Evolutionary conservation across 306 rosid species (phyloP).

Genomic region (Quercus ilex): DNA sequence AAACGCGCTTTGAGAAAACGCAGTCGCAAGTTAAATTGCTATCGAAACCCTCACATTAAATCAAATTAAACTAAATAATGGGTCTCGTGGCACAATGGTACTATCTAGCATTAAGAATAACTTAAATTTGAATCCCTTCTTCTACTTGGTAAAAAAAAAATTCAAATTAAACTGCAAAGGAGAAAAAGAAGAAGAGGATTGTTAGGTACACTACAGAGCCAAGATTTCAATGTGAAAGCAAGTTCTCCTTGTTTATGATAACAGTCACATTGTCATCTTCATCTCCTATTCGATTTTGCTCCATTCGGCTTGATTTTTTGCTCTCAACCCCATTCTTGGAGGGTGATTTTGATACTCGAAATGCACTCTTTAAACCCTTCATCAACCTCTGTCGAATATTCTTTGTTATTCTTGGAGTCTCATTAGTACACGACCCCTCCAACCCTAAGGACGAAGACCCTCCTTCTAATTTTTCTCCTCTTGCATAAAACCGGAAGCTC

Average conservation of each 20-base stretch:
- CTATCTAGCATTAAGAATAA: too few relatives aligned
- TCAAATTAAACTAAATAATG: too few relatives aligned
- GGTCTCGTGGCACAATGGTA: too few relatives aligned
- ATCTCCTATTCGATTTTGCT: conserved; percentile 1
- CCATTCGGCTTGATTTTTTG: neutral
- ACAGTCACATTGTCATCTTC: neutral
- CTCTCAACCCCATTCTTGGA: conserved; percentile 7
- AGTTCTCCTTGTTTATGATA: neutral
- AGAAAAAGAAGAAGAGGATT: neutral
- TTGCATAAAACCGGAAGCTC: conserved; percentile 25
- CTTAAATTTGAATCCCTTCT: too few relatives aligned
- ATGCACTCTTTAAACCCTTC: conserved; percentile 51
- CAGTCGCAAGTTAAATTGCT: too few relatives aligned
- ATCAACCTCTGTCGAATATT: conserved; percentile 48
- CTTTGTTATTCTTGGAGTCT: conserved; percentile 19
- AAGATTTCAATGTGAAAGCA: neutral
- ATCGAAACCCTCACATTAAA: too few relatives aligned
- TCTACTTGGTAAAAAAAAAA: too few relatives aligned
- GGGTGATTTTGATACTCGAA: conserved; percentile 34
- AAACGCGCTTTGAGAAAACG: too few relatives aligned
- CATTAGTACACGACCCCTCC: neutral
- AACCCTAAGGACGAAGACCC: neutral
- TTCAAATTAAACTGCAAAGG: neutral
- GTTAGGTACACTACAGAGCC: neutral
- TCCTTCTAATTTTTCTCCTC: neutral